Conservation (phyloP, 352 stramenopile genomes). For the Aphanomyces cochlioides region DNA sequence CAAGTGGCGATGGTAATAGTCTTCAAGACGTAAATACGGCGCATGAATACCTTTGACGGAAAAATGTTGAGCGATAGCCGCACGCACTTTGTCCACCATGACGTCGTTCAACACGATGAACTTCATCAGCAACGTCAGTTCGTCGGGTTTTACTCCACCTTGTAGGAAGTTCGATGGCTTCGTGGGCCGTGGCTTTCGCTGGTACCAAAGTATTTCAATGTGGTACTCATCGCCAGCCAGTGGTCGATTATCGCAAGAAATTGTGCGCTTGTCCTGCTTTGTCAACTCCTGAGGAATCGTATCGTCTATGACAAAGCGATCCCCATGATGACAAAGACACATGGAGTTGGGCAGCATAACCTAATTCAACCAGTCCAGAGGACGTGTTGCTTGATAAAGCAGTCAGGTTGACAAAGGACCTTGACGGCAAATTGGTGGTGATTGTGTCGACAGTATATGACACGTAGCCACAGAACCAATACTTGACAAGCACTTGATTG, state of each 20-base stretch:
- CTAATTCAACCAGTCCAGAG: slow-evolving; percentile 20
- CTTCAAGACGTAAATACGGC: slow-evolving; percentile 54
- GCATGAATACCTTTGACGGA: slow-evolving; percentile 42
- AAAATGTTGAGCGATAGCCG: slow-evolving; percentile 45
- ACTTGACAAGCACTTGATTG: slow-evolving; percentile 46
- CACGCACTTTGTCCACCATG: slow-evolving; percentile 62
- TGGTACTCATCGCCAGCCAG: slow-evolving; percentile 72
- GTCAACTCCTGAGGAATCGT: too few species aligned
- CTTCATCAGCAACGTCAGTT: slow-evolving; percentile 53
- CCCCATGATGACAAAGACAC: too few species aligned
- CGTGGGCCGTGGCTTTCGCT: slow-evolving; percentile 25
- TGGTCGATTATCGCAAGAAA: slow-evolving; percentile 40
- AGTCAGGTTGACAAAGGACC: slow-evolving; percentile 46
- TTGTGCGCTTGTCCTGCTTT: too few species aligned
- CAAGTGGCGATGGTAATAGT: slow-evolving; percentile 62
- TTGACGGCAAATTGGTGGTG: slow-evolving; percentile 44
- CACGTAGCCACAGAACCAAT: too few species aligned
- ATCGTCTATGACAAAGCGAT: too few species aligned
- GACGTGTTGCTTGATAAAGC: slow-evolving; percentile 49
- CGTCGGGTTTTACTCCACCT: slow-evolving; percentile 46
- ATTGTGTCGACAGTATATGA: too few species aligned
- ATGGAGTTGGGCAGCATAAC: background rate
- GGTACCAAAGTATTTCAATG: slow-evolving; percentile 63
- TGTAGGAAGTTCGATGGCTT: slow-evolving; percentile 38
- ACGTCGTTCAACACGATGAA: slow-evolving; percentile 75